These are phyloP conservation scores for Globisporangium iwayamae DNA, from an alignment of 352 stramenopile species.

Conservation along the genomic window DNA sequence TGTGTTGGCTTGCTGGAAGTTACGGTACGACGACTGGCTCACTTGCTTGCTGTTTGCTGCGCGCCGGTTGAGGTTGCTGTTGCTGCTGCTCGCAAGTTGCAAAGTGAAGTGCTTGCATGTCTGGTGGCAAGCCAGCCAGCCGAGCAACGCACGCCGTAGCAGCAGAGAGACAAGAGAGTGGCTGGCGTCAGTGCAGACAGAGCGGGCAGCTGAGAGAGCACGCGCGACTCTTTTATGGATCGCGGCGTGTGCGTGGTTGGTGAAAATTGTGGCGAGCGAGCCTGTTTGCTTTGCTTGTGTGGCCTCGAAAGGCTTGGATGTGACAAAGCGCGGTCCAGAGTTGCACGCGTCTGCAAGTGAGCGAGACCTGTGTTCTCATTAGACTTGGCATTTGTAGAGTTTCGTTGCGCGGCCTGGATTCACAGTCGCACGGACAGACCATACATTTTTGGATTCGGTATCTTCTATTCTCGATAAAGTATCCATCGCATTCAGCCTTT, in stretches of 20 bases:
- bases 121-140: background rate
- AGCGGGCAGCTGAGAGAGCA: slow-evolving; percentile 9
- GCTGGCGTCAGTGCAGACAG: slow-evolving; percentile 6
- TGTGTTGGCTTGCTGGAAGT: background rate
- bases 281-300: background rate
- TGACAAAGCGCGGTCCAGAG: slow-evolving; percentile 8
- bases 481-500: background rate
- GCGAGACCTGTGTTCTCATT: slow-evolving; percentile 7
- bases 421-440: background rate
- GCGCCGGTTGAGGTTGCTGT: background rate
- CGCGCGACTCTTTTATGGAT: slow-evolving; percentile 13
- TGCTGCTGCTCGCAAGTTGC: slow-evolving; percentile 9
- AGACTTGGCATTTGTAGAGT: slow-evolving; percentile 1
- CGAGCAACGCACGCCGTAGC: background rate
- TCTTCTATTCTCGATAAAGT: slow-evolving; percentile 4
- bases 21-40: background rate
- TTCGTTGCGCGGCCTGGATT: background rate
- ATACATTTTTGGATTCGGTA: background rate
- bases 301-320: slow-evolving; percentile 1
- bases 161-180: background rate
- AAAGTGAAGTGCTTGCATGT: slow-evolving; percentile 4
- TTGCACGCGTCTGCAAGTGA: background rate
- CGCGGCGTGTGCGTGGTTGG: background rate
- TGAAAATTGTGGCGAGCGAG: background rate
- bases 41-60: background rate